A percentile compares a stretch with the other conserved stretches of the same genome.
phyloP scores from a whole-genome alignment of 2,329 filamentous ascomycete species.

The Scytalidium sp. region DNA sequence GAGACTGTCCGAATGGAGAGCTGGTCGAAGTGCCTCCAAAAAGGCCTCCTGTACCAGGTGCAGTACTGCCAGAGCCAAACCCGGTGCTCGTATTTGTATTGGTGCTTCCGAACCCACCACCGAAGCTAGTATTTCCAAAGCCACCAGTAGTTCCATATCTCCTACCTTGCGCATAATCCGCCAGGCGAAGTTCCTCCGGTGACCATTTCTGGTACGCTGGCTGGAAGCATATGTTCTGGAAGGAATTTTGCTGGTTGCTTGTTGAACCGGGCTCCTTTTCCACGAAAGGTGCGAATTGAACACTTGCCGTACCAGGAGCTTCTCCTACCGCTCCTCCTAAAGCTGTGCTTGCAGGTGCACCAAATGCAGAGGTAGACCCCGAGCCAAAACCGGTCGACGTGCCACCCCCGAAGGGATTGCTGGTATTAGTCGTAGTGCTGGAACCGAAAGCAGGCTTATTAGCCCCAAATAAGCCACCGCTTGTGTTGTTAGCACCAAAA shows the following conservation, averaged over 20 bases:
- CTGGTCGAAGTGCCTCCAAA: constrained; percentile 33
- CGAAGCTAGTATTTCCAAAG: constrained; percentile 69
- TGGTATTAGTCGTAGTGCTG: constrained; percentile 20
- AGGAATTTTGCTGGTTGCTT: constrained; percentile 57
- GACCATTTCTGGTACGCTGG: constrained; percentile 86
- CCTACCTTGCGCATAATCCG: constrained; percentile 85
- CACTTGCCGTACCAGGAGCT: constrained; percentile 65
- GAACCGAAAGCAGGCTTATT: constrained; percentile 28
- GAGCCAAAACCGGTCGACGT: constrained; percentile 34
- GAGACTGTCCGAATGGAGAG: constrained; percentile 43
- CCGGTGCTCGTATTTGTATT: constrained; percentile 30
- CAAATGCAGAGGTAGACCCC: constrained; percentile 37
- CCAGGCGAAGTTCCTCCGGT: constrained; percentile 77
- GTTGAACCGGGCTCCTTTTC: constrained; percentile 69
- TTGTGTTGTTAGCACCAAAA: constrained; percentile 19
- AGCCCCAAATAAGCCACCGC: constrained; percentile 25
- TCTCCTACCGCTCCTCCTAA: constrained; percentile 50
- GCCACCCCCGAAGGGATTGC: constrained; percentile 23
- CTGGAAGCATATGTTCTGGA: constrained; percentile 77
- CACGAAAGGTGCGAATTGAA: constrained; percentile 64
- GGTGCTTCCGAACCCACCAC: constrained; percentile 41
- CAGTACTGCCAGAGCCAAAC: constrained; percentile 30
- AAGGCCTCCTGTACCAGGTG: constrained; percentile 34
- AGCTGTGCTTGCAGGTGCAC: constrained; percentile 39
- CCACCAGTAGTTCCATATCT: constrained; percentile 80